Evolutionary conservation across 495 filamentous ascomycete species (phyloP).

Genomic region (Hamigera avellanea): DNA sequence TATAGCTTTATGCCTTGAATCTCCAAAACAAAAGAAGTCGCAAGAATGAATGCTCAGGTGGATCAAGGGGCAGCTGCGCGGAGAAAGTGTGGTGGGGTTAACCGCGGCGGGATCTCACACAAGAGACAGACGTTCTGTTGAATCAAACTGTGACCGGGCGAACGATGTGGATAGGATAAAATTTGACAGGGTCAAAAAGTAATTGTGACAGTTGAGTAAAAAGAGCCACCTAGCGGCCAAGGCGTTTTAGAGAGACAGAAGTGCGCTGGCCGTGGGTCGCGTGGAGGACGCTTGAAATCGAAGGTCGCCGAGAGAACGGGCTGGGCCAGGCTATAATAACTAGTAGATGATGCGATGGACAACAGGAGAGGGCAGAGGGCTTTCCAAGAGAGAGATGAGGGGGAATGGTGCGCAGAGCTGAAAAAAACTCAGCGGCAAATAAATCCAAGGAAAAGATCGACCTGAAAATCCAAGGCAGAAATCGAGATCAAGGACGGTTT

Average conservation of each 20-base stretch:
- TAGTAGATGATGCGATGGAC: no score
- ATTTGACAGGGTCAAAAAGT: not conserved
- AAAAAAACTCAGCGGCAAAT: no score
- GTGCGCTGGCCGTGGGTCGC: not conserved
- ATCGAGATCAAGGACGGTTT: no score
- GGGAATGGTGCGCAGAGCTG: no score
- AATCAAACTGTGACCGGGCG: no score
- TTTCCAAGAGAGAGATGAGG: no score
- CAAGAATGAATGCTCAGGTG: not conserved
- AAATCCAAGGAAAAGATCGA: no score
- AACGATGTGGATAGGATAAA: no score
- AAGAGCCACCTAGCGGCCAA: not conserved
- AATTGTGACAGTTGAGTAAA: not conserved
- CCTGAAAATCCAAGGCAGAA: no score
- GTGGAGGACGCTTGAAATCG: not conserved
- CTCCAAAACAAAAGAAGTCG: not conserved
- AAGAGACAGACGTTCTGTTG: not conserved
- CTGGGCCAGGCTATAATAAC: not conserved
- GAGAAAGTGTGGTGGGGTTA: not conserved
- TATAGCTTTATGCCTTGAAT: not conserved
- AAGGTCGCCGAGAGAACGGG: not conserved
- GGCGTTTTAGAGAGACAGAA: not conserved
- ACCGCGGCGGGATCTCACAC: not conserved
- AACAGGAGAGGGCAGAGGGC: no score
- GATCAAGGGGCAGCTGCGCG: not conserved